These are phyloP conservation scores for Pleomassaria siparia DNA, from an alignment of 2,329 filamentous ascomycete genomes.

Conservation along the genomic window DNA sequence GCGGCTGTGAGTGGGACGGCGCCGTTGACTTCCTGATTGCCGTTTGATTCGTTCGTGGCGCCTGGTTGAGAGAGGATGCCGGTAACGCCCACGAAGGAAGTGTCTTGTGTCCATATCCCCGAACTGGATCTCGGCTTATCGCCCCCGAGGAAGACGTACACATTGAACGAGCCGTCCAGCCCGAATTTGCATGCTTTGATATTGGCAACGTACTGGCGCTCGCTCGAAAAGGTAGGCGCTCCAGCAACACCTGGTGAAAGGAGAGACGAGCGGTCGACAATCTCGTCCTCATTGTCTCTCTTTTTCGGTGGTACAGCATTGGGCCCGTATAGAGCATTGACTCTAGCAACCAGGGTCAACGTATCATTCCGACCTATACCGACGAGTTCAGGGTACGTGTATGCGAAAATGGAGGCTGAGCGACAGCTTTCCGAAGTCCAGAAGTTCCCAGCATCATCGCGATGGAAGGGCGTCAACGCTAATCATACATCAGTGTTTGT, in stretches of 20 bases:
- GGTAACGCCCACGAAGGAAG: slow-evolving; percentile 64
- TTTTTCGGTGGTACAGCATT: slow-evolving; percentile 24
- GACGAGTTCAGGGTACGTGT: slow-evolving; percentile 70
- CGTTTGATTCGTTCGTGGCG: slow-evolving; percentile 11
- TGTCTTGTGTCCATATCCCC: slow-evolving; percentile 53
- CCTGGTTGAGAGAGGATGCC: slow-evolving; percentile 46
- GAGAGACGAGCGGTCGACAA: slow-evolving; percentile 24
- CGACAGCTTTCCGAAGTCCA: slow-evolving; percentile 68
- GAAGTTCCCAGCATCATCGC: slow-evolving; percentile 59
- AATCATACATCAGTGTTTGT: background rate
- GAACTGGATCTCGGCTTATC: slow-evolving; percentile 43
- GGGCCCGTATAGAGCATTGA: slow-evolving; percentile 64
- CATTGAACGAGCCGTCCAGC: slow-evolving; percentile 61
- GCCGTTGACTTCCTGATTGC: slow-evolving; percentile 30
- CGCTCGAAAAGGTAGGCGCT: slow-evolving; percentile 10
- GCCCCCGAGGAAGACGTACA: slow-evolving; percentile 72
- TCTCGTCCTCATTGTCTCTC: slow-evolving; percentile 2
- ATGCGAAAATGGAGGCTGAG: slow-evolving; percentile 65
- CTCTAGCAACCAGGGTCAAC: slow-evolving; percentile 48
- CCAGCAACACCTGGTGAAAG: slow-evolving; percentile 12
- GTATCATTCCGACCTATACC: slow-evolving; percentile 35
- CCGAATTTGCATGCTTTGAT: slow-evolving; percentile 63
- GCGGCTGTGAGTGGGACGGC: slow-evolving; percentile 49
- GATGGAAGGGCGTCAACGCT: slow-evolving; percentile 68
- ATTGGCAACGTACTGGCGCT: slow-evolving; percentile 66